Conservation (phyloP, 2,329 filamentous ascomycete genomes). For the Endothia cerciana region DNA sequence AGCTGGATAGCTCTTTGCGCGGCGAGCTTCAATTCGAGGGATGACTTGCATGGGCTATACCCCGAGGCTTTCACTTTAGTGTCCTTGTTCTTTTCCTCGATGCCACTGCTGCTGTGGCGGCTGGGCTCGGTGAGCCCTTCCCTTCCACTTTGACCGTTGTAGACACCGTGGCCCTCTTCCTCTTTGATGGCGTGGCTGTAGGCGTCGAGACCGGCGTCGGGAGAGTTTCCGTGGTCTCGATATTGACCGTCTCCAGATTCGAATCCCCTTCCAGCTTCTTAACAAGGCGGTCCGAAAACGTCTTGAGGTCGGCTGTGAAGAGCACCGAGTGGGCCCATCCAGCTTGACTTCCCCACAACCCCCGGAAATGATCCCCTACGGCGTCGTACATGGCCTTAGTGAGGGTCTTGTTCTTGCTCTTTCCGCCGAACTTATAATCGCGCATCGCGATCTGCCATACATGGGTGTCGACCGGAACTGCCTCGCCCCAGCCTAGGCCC, state of each 20-base stretch:
- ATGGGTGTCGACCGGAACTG: slow-evolving; percentile 95
- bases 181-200: slow-evolving; percentile 5
- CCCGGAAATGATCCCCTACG: slow-evolving; percentile 86
- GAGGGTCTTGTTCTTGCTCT: slow-evolving; percentile 75
- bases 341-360: slow-evolving; percentile 88
- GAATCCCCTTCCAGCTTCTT: slow-evolving; percentile 31
- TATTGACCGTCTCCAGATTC: slow-evolving; percentile 32
- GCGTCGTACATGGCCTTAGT: slow-evolving; percentile 89
- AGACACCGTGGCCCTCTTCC: slow-evolving; percentile 28
- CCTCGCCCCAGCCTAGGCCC: slow-evolving; percentile 93
- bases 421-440: slow-evolving; percentile 89
- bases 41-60: neutral
- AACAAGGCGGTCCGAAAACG: slow-evolving; percentile 71
- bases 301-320: slow-evolving; percentile 88
- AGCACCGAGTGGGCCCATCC: slow-evolving; percentile 98
- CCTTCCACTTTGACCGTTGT: slow-evolving; percentile 30
- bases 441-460: slow-evolving; percentile 98
- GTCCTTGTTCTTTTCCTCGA: slow-evolving; percentile 13
- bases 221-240: slow-evolving; percentile 34
- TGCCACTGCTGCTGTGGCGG: neutral
- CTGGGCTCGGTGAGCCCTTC: neutral
- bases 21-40: neutral
- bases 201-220: slow-evolving; percentile 11
- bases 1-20: neutral
- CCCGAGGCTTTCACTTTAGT: neutral